Evolutionary conservation across 805 yeast species (phyloP).

Genomic region (Candida ulmi): DNA sequence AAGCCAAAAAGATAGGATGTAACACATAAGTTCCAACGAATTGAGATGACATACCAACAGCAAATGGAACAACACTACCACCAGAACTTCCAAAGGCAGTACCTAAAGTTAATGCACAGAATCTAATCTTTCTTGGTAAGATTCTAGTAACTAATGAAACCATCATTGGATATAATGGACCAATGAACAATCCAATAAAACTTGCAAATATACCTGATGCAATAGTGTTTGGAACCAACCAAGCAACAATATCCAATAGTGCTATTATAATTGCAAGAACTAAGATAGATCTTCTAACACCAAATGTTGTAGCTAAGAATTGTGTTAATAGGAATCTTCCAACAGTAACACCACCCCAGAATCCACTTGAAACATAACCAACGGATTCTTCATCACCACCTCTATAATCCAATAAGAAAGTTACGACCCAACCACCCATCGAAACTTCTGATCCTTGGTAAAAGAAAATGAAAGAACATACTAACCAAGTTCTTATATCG

Average conservation of each 20-base stretch:
- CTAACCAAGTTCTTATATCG: conserved; percentile 41
- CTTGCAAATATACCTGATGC: conserved; percentile 42
- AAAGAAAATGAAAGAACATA: conserved; percentile 47
- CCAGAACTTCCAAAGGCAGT: conserved; percentile 55
- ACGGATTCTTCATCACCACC: conserved; percentile 34
- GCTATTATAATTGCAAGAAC: conserved; percentile 31
- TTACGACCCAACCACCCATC: conserved; percentile 61
- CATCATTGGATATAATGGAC: conserved; percentile 55
- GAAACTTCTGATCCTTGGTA: conserved; percentile 64
- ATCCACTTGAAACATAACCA: conserved; percentile 60
- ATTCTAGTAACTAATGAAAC: conserved; percentile 37
- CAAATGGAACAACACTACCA: conserved; percentile 51
- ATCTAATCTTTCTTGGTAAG: conserved; percentile 46
- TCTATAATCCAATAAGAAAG: conserved; percentile 49
- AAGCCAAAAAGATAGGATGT: conserved; percentile 39
- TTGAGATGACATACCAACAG: conserved; percentile 45
- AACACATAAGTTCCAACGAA: conserved; percentile 41
- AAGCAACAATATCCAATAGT: conserved; percentile 34
- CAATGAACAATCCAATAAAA: conserved; percentile 47
- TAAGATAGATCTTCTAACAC: conserved; percentile 39
- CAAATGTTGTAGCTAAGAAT: conserved; percentile 31
- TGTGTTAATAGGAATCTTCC: conserved; percentile 50
- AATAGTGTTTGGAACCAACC: conserved; percentile 41
- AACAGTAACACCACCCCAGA: conserved; percentile 59
- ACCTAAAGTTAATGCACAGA: conserved; percentile 42